Base-by-base conservation (phyloP, 2,329 filamentous ascomycete genomes). In the Orbilia quercus region DNA sequence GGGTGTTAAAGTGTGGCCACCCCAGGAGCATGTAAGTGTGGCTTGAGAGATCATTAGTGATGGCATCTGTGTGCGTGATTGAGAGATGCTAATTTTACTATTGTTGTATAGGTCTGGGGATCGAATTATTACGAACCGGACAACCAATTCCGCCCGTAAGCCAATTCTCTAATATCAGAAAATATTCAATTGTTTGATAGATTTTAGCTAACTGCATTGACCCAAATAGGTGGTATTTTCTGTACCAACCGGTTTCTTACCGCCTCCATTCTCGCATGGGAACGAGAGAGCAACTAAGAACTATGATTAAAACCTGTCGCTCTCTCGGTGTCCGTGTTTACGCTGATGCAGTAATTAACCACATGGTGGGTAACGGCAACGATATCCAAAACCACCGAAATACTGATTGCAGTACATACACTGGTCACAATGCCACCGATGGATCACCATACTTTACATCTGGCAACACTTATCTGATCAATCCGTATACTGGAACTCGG, bases 1-100 rank as follows among this genome's bases (percentile, higher is more conserved):
- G 78, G 78, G 78, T 53, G 77, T 79, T 14, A 79, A 77, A 70
- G 76, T 79, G n/a, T 79, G 77, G 78, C 78, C 78, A 9, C 59
- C 78, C 12, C 76, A 75, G 31, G 78, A 79, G 50, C 76, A 77
- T 44, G 75, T 62, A 55, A 55, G 64, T 62, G 45, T 7, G 44
- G 57, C n/a, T 14, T 16, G 3, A 31, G 2, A 22, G 4, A 44
- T n/a, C 18, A 9, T 25, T 5, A 48, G 4, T 5, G 14, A 4
- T 42, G 14, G 14, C 38, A 7, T 14, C n/a, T 45, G 12, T 20
- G 4, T 23, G 23, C 31, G 14, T 16, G 5, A 20, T 12, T 42
- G 20, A 31, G 12, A 1, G 20, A 6, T 31, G 12, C 4, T 42
- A 36, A 58, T 1, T 14, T 22, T 11, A 4, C 22, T 2, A 20